A percentile compares a stretch with the other conserved stretches of the same genome.
These are phyloP conservation scores for Paspalum vaginatum DNA, from an alignment of 176 grass and related monocot genomes.

Conservation along the genomic window DNA sequence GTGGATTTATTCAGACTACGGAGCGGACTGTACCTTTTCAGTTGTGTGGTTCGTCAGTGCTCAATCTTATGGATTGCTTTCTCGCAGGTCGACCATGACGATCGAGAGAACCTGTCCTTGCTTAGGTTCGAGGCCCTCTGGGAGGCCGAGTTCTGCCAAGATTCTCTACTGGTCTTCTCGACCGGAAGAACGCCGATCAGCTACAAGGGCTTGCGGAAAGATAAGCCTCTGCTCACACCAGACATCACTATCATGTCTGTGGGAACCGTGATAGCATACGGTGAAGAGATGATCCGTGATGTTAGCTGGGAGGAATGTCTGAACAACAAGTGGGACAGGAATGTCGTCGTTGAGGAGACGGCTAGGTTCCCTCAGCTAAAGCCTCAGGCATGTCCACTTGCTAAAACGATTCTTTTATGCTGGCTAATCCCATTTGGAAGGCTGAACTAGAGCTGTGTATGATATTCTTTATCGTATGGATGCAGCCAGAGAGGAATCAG, in stretches of 20 bases:
- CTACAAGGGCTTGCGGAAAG: conserved; percentile 73
- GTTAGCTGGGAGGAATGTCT: conserved; percentile 69
- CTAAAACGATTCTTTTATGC: neutral
- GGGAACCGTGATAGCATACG: conserved; percentile 88
- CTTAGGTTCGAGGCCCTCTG: conserved; percentile 81
- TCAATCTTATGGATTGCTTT: neutral
- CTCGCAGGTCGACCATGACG: conserved; percentile 75
- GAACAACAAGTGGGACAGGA: conserved; percentile 76
- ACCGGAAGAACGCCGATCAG: conserved; percentile 77
- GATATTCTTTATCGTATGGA: conserved; percentile 6
- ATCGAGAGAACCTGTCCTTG: conserved; percentile 68
- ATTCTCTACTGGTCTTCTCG: conserved; percentile 84
- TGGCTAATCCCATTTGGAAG: neutral
- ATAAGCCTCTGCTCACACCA: conserved; percentile 80
- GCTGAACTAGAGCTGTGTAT: conserved; percentile 21
- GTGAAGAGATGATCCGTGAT: conserved; percentile 85
- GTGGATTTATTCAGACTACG: neutral
- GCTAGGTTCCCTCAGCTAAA: conserved; percentile 68
- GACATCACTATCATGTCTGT: conserved; percentile 97
- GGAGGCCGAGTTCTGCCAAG: conserved; percentile 66
- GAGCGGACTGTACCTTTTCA: neutral
- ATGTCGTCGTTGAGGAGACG: conserved; percentile 77
- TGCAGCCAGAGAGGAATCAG: conserved; percentile 74
- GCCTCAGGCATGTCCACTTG: conserved; percentile 58
- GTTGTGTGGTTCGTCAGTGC: neutral